These are phyloP conservation scores for Diaporthe vexans DNA, from an alignment of 2,329 filamentous ascomycete species.

Conservation along the genomic window DNA sequence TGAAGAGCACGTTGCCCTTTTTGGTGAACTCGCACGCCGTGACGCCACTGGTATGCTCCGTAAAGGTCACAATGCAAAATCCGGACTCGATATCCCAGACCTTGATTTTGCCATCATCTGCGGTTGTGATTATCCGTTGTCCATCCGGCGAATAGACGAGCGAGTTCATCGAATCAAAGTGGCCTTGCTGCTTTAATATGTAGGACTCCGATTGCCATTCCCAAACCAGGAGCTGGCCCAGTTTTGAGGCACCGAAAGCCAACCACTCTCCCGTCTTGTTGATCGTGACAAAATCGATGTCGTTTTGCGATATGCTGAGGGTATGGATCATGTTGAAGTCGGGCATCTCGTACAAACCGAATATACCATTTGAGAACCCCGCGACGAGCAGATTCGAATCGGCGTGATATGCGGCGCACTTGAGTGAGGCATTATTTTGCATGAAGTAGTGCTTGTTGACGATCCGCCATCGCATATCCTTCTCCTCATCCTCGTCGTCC, in stretches of 20 bases:
- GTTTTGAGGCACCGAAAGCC: conserved; percentile 94
- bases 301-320: conserved; percentile 92
- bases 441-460: conserved; percentile 94
- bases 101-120: conserved; percentile 98
- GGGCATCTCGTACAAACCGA: conserved; percentile 95
- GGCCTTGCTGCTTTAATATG: conserved; percentile 97
- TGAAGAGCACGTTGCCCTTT: conserved; percentile 95
- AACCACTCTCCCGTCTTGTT: conserved; percentile 97
- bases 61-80: conserved; percentile 98
- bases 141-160: conserved; percentile 95
- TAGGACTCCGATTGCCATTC: conserved; percentile 99
- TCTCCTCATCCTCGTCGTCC: conserved; percentile 68
- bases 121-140: conserved; percentile 90
- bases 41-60: conserved; percentile 94
- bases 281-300: conserved; percentile 94
- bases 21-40: conserved; percentile 96
- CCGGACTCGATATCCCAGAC: conserved; percentile 98
- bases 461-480: conserved; percentile 89
- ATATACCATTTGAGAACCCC: conserved; percentile 94
- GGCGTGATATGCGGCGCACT: conserved; percentile 91
- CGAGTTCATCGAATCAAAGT: conserved; percentile 96
- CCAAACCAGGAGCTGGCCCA: conserved; percentile 98
- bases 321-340: conserved; percentile 97
- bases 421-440: conserved; percentile 88
- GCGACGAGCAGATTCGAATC: conserved; percentile 93